Conservation (phyloP, 768 basidiomycete genomes). For the Termitomyces sp. region DNA sequence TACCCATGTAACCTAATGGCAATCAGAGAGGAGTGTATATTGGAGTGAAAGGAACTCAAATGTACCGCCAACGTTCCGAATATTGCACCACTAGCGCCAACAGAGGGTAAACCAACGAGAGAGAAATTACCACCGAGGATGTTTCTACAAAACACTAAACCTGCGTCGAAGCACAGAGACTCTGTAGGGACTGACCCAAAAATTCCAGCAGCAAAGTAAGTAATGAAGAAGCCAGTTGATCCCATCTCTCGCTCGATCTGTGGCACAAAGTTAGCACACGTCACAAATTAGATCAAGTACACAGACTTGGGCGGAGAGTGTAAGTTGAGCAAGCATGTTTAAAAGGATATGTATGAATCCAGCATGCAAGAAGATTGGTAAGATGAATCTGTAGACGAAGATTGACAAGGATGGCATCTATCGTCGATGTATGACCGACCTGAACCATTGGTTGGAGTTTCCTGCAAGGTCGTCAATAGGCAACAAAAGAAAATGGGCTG, state of each 20-base stretch:
- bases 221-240: conserved; percentile 74
- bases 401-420: background rate
- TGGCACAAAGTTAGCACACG: background rate
- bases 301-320: conserved; percentile 69
- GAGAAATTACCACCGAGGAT: conserved; percentile 92
- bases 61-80: conserved; percentile 80
- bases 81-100: conserved; percentile 92
- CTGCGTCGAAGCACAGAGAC: background rate
- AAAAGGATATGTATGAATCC: conserved; percentile 90
- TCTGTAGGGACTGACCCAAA: conserved; percentile 58
- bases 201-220: conserved; percentile 88
- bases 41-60: background rate
- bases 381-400: conserved; percentile 59
- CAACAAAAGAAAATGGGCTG: conserved; percentile 21
- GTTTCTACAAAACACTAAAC: conserved; percentile 41
- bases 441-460: conserved; percentile 44
- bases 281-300: background rate
- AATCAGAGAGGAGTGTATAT: background rate
- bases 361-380: conserved; percentile 88
- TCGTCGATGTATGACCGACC: conserved; percentile 20
- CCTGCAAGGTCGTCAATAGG: conserved; percentile 18
- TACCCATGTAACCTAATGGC: conserved; percentile 65
- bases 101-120: conserved; percentile 79
- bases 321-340: conserved; percentile 87
- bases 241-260: conserved; percentile 93